Conservation (phyloP, 345 rosid species). For the Eucalyptus curtisii region DNA sequence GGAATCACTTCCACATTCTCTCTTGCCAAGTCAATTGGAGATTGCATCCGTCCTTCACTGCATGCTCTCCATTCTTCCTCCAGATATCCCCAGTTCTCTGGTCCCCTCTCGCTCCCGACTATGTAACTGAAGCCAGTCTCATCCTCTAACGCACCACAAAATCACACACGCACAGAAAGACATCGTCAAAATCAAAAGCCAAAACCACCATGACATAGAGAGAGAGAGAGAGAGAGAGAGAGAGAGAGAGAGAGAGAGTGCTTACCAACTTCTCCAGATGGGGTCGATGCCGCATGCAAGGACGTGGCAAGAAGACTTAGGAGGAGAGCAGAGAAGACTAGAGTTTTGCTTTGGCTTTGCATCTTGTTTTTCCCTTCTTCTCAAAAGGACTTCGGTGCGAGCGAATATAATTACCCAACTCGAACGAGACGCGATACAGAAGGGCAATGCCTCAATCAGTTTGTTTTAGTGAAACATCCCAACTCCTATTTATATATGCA, state of each 20-base stretch:
- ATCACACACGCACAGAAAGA: neutral
- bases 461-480: neutral
- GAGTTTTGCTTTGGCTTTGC: neutral
- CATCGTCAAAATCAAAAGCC: neutral
- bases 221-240: neutral
- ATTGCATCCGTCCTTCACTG: conserved; percentile 16
- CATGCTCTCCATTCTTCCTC: conserved; percentile 22
- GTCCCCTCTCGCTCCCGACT: conserved; percentile 34
- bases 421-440: neutral
- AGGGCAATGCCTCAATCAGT: neutral
- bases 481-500: neutral
- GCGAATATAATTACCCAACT: neutral
- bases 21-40: conserved; percentile 20
- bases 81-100: conserved; percentile 33
- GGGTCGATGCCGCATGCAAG: neutral
- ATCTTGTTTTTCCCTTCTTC: neutral
- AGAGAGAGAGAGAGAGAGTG: neutral
- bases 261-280: conserved; percentile 16
- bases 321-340: neutral
- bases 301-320: neutral
- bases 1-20: neutral
- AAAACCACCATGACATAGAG: neutral
- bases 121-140: conserved; percentile 44
- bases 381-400: neutral
- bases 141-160: conserved; percentile 13